phyloP scores from a whole-genome alignment of 2,329 filamentous ascomycete genomes.

The Hymenoscyphus repandus region DNA sequence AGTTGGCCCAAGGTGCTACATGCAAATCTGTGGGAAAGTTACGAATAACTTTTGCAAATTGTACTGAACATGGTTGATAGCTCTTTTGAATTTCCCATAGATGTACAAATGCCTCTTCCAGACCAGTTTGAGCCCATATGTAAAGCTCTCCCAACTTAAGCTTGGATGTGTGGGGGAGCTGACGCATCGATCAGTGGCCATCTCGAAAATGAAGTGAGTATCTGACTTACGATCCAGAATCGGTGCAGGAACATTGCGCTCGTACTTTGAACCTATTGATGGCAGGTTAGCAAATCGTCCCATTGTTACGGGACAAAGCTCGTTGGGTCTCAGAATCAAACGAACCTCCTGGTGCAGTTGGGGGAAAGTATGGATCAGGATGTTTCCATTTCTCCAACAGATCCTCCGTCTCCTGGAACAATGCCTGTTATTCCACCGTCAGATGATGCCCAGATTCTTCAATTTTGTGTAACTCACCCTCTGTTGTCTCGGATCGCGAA shows the following conservation, averaged over 20 bases:
- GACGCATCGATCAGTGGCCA: conserved; percentile 6
- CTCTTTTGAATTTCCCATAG: too few species aligned
- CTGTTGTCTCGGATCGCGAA: conserved; percentile 80
- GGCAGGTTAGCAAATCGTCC: conserved; percentile 4
- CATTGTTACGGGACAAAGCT: background rate
- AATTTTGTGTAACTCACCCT: conserved; percentile 41
- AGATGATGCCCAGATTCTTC: conserved; percentile 7
- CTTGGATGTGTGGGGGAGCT: conserved; percentile 28
- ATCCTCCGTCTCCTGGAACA: conserved; percentile 84
- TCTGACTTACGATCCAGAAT: conserved; percentile 70
- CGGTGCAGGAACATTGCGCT: conserved; percentile 81
- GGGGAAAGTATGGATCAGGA: conserved; percentile 84
- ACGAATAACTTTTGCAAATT: too few species aligned
- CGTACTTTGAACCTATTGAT: conserved; percentile 80
- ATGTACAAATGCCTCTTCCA: too few species aligned
- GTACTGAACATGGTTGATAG: too few species aligned
- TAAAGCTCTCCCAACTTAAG: conserved; percentile 4
- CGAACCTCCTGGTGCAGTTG: conserved; percentile 88
- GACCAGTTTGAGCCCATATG: too few species aligned
- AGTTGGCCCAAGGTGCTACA: too few species aligned
- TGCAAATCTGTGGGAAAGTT: too few species aligned
- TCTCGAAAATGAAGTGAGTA: background rate
- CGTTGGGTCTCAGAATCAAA: background rate
- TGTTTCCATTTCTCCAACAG: conserved; percentile 94
- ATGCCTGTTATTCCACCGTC: conserved; percentile 49